phyloP scores from a whole-genome alignment of 768 basidiomycete genomes.

The Lentinula raphanica region DNA sequence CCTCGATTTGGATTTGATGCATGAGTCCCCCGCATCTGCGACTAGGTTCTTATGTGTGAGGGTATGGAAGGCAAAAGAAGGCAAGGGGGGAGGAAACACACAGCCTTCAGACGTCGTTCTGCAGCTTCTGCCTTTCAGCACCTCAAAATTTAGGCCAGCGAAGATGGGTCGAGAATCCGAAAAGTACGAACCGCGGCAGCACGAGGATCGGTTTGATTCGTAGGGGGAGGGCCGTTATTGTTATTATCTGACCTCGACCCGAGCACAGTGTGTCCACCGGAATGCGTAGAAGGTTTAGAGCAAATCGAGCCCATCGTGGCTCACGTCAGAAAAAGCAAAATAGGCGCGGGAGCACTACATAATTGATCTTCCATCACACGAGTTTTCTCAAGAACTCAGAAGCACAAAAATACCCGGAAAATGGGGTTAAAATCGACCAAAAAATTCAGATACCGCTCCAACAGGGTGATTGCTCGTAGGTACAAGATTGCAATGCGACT shows the following conservation, averaged over 20 bases:
- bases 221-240: slow-evolving; percentile 22
- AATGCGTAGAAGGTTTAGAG: slow-evolving; percentile 42
- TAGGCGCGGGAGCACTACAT: not conserved
- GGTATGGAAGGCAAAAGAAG: slow-evolving; percentile 14
- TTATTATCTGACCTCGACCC: slow-evolving; percentile 27
- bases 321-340: not conserved
- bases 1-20: slow-evolving; percentile 44
- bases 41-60: slow-evolving; percentile 24
- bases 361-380: not conserved
- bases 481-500: not conserved
- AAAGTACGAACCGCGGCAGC: slow-evolving; percentile 34
- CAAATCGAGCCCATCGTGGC: slow-evolving; percentile 52
- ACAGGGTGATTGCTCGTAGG: not conserved
- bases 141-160: not conserved
- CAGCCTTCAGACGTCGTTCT: slow-evolving; percentile 52
- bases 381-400: not conserved
- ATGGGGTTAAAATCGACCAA: not conserved
- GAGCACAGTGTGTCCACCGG: slow-evolving; percentile 46
- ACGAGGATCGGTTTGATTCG: slow-evolving; percentile 37
- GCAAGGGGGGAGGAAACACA: slow-evolving; percentile 26
- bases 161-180: not conserved
- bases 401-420: not conserved
- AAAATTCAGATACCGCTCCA: not conserved
- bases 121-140: slow-evolving; percentile 46
- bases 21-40: slow-evolving; percentile 38